phyloP scores from a whole-genome alignment of 73 alveolate genomes.

The Paramecium biaurelia region DNA sequence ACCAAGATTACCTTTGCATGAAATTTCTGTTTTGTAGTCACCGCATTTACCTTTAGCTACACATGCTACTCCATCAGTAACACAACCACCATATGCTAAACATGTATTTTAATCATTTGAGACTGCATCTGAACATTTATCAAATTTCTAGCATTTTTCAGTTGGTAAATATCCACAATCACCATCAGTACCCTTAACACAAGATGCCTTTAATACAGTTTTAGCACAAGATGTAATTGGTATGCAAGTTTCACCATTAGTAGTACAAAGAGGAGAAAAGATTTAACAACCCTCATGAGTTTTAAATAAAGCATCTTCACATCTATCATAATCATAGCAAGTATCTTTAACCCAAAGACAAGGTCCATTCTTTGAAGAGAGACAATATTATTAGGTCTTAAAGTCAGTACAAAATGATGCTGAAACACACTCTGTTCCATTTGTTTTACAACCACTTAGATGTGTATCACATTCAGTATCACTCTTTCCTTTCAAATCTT shows the following conservation, averaged over 20 bases:
- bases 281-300: not conserved
- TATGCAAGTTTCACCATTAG: slow-evolving; percentile 12
- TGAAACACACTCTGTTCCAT: not conserved
- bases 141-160: not conserved
- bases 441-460: slow-evolving; percentile 3
- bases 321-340: not conserved
- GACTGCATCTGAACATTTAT: not conserved
- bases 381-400: not conserved
- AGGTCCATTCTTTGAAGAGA: not conserved
- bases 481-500: not conserved
- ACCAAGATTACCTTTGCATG: not conserved
- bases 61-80: slow-evolving; percentile 29
- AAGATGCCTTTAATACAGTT: not conserved
- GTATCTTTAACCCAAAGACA: not conserved
- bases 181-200: slow-evolving; percentile 34
- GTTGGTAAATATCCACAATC: slow-evolving; percentile 25
- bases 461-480: slow-evolving; percentile 28
- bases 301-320: not conserved
- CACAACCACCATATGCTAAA: not conserved
- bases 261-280: slow-evolving; percentile 31
- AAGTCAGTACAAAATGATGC: not conserved
- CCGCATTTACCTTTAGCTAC: not conserved
- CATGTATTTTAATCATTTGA: not conserved
- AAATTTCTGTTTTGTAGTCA: not conserved
- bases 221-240: slow-evolving; percentile 8